Base-by-base conservation (phyloP, 108 stramenopile species). In the Conticribra guillardii region DNA sequence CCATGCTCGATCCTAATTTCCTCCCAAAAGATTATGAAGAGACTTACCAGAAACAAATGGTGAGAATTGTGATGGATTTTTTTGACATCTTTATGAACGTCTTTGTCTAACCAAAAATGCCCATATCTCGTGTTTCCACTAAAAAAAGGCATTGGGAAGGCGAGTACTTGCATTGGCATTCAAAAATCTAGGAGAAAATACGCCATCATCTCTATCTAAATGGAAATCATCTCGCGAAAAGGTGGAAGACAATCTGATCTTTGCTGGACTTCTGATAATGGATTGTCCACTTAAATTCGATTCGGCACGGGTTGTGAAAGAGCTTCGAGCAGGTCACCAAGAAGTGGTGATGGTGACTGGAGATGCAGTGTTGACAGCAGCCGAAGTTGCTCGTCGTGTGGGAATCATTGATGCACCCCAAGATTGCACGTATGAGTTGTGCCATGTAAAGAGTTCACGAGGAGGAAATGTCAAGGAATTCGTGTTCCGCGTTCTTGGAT, bases 311-410 rank as follows among this genome's bases (percentile, higher is more conserved):
- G 91, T 98, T 3, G 76, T 99, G 29, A 60, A 85, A 45, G 92
- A 97, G 60, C 72, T 99, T 18, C 64, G 69, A 22, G 72, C 55
- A 52, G 83, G 90, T 32, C 74, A 81, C 14, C 94, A 97, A 55
- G 34, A 65, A 15, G 70, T 80, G 22, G 85, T 91, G 28, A 97
- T 99, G 96, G 96, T 99, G 54, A 99, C 99, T 14, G 99, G 99
- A 54, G 99, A 99, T 75, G 87, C 89, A 18, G 80, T 92, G 9
- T 78, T 97, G 58, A 99, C 99, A 34, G 99, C 98, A 0, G 89
- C 82, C 18, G 91, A 96, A 48, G 97, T 99, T 27, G 97, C 96
- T 24, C 69, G 91, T 33, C 88, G 93, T 66, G 92, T 95, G 7
- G 85, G 84, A 4, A 91, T 97, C 7, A 66, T 90, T 54, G 74